phyloP scores from a whole-genome alignment of 306 rosid species.

The Hylodesmum podocarpum region DNA sequence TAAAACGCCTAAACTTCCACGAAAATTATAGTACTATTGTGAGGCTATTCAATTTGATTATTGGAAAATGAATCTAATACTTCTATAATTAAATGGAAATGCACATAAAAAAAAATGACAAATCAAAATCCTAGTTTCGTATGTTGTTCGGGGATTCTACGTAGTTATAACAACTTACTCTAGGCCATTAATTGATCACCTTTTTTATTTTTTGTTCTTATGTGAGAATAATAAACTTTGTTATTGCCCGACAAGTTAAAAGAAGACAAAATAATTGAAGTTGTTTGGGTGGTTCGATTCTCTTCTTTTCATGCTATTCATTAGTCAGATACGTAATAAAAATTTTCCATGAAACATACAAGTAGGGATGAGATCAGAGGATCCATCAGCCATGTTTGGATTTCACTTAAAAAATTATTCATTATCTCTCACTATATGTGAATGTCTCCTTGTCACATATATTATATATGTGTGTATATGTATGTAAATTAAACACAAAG shows the following conservation, averaged over 20 bases:
- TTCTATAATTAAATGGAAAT: not conserved
- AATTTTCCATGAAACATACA: not conserved
- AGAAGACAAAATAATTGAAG: constrained; percentile 28
- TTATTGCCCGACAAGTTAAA: constrained; percentile 19
- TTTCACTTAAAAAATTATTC: not conserved
- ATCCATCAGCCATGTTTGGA: not conserved
- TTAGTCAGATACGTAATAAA: not conserved
- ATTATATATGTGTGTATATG: too few relatives aligned
- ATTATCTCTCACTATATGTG: too few relatives aligned
- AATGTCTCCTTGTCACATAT: too few relatives aligned
- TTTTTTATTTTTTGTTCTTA: not conserved
- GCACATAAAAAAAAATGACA: not conserved
- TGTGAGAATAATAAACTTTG: constrained; percentile 5
- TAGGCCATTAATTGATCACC: not conserved
- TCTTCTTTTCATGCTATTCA: constrained; percentile 35
- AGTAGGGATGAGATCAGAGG: not conserved
- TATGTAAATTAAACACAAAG: too few relatives aligned
- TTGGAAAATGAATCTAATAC: not conserved
- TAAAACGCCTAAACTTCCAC: not conserved
- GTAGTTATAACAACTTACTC: not conserved
- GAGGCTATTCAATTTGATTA: not conserved
- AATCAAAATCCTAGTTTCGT: not conserved
- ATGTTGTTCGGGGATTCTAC: not conserved
- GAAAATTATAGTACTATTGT: not conserved
- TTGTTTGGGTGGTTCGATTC: constrained; percentile 27